These are phyloP conservation scores for Coniophora puteana DNA, from an alignment of 1,284 basidiomycete genomes.

Conservation along the genomic window DNA sequence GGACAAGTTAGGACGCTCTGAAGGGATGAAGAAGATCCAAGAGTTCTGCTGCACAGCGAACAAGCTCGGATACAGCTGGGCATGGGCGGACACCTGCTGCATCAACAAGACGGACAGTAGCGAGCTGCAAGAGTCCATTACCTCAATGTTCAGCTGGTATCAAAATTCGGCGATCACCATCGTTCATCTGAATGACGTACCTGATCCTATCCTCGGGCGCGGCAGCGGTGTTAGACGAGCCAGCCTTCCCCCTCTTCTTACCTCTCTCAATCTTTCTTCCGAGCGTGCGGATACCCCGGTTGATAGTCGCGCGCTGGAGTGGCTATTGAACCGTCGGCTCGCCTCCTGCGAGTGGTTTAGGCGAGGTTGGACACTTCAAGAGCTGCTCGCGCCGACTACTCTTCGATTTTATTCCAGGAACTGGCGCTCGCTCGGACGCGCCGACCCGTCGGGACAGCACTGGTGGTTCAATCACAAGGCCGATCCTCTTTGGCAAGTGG, in stretches of 20 bases:
- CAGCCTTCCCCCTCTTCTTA: neutral
- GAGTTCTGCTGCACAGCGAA: neutral
- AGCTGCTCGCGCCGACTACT: neutral
- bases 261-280: neutral
- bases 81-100: constrained; percentile 1
- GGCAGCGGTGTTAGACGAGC: neutral
- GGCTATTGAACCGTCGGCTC: neutral
- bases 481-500: neutral
- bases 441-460: neutral
- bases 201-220: neutral
- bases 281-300: neutral
- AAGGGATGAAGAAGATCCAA: neutral
- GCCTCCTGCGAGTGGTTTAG: constrained; percentile 4
- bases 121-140: neutral
- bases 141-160: constrained; percentile 1
- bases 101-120: neutral
- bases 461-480: neutral
- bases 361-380: constrained; percentile 1
- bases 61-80: neutral
- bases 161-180: neutral
- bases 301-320: neutral
- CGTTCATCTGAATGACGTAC: neutral
- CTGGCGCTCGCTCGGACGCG: neutral
- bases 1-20: too few species aligned
- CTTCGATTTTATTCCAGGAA: neutral